Evolutionary conservation across 2,329 filamentous ascomycete species (phyloP).

Genomic region (Malbranchea zuffiana): DNA sequence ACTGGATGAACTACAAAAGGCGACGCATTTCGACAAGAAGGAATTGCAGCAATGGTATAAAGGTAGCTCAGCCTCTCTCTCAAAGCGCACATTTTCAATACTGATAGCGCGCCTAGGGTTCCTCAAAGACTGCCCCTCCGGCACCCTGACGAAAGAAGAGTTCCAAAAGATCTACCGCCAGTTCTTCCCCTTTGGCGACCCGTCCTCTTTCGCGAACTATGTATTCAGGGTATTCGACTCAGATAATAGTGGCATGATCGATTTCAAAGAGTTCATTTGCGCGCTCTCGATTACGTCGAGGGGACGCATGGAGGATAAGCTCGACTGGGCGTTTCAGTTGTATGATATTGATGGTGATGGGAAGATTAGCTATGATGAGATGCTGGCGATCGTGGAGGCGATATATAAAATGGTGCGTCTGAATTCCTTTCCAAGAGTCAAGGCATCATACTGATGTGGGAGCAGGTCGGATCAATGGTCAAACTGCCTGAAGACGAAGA

Average conservation of each 20-base stretch:
- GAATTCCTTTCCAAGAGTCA: neutral
- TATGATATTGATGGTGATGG: conserved; percentile 99
- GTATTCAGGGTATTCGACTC: conserved; percentile 99
- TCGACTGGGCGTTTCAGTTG: conserved; percentile 98
- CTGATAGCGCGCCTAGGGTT: conserved; percentile 52
- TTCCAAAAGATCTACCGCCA: conserved; percentile 99
- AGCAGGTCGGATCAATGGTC: conserved; percentile 93
- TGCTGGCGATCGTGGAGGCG: conserved; percentile 95
- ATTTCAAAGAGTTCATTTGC: conserved; percentile 99
- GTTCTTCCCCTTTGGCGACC: conserved; percentile 98
- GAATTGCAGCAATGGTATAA: conserved; percentile 99
- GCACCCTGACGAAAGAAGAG: conserved; percentile 94
- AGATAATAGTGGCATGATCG: conserved; percentile 93
- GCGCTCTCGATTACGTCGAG: conserved; percentile 91
- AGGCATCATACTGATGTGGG: neutral
- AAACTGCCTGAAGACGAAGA: conserved; percentile 98
- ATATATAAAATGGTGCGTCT: conserved; percentile 94
- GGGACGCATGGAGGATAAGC: conserved; percentile 98
- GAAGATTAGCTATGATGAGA: conserved; percentile 98
- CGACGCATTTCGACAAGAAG: conserved; percentile 99
- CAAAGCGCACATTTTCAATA: neutral
- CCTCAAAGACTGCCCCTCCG: conserved; percentile 93
- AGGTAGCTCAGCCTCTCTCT: conserved; percentile 46
- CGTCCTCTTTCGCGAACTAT: conserved; percentile 94
- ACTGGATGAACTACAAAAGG: conserved; percentile 87